Base-by-base conservation (phyloP, 805 yeast genomes). In the Candida taoyuanica region DNA sequence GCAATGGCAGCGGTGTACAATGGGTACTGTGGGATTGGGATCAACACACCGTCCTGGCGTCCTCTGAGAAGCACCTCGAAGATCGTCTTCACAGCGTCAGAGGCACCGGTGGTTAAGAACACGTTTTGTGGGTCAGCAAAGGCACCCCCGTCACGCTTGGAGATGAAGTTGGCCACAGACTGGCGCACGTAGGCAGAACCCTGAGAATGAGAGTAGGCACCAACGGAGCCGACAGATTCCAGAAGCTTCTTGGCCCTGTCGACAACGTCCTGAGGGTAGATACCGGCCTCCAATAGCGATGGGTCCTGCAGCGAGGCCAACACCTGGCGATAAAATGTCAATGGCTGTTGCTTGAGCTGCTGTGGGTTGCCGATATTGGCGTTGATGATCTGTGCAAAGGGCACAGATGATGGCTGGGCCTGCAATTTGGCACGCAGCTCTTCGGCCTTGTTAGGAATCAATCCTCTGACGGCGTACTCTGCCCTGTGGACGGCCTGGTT, bases 301-400 rank as follows among this genome's bases (percentile, higher is more conserved):
- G 98, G 98, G 59, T 85, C 83, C 64, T 93, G 96, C 50, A 91
- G 65, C 31, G 89, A 62, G 1, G 97, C 76, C 43, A 91, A 67
- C 4, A 89, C 95, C 59, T 89, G 95, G 53, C 99, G 75, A 63
- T 87, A 89, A 68, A 93, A 93, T n/a, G 95, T 85, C 52, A 93
- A 70, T 1, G 99, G 98, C 54, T 80, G 74, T 62, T 93, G 99
- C 50, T 87, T 91, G 57, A 93, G 71, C 60, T 91, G 98, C 63
- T 93, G 99, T 2, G 99, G 99, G 59, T 93, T 93, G 21, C 99
- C 99, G 46, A 93, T 93, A 59, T 93, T 93, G 47, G 96, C 93
- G 54, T 78, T 81, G 58, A 94, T 83, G 52, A 93, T 85, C 43
- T 74, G 67, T 30, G 73, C 64, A 57, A 88, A 93, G 1, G 95